Conservation (phyloP, 2,329 filamentous ascomycete species). For the Alternaria triticina region DNA sequence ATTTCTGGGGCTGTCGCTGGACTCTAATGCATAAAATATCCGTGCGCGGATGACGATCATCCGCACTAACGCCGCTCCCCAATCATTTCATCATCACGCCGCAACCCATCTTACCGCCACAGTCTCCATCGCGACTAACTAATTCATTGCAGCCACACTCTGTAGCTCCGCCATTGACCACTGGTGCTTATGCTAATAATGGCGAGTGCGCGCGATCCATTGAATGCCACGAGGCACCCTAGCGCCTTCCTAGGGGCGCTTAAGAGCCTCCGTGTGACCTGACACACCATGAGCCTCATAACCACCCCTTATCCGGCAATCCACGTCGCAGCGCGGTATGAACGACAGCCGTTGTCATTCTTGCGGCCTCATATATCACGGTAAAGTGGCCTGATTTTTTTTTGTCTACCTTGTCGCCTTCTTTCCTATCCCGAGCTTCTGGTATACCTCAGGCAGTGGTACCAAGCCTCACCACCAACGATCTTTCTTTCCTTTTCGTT, state of each 20-base stretch:
- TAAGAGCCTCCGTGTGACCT: conserved; percentile 27
- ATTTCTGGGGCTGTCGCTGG: conserved; percentile 7
- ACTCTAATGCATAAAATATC: conserved; percentile 12
- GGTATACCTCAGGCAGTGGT: conserved; percentile 29
- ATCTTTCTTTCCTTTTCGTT: conserved; percentile 17
- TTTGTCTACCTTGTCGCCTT: conserved; percentile 25
- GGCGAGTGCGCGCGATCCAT: background rate
- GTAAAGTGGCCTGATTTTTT: conserved; percentile 41
- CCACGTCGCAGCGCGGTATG: conserved; percentile 39
- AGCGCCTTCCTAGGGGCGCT: conserved; percentile 28
- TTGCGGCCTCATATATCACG: conserved; percentile 38
- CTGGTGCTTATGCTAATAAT: conserved; percentile 14
- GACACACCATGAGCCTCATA: conserved; percentile 38
- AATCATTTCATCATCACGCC: background rate
- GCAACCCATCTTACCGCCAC: conserved; percentile 9
- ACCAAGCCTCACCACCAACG: conserved; percentile 8
- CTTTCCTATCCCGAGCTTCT: conserved; percentile 18
- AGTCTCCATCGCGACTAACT: conserved; percentile 1
- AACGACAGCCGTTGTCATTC: conserved; percentile 25
- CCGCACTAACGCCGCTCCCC: conserved; percentile 9
- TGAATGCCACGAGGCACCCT: background rate
- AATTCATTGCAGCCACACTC: conserved; percentile 3
- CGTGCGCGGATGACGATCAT: conserved; percentile 19
- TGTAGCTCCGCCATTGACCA: background rate
- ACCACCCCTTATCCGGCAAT: conserved; percentile 31